Conservation (phyloP, 1,284 basidiomycete species). For the Heterobasidion irregulare region DNA sequence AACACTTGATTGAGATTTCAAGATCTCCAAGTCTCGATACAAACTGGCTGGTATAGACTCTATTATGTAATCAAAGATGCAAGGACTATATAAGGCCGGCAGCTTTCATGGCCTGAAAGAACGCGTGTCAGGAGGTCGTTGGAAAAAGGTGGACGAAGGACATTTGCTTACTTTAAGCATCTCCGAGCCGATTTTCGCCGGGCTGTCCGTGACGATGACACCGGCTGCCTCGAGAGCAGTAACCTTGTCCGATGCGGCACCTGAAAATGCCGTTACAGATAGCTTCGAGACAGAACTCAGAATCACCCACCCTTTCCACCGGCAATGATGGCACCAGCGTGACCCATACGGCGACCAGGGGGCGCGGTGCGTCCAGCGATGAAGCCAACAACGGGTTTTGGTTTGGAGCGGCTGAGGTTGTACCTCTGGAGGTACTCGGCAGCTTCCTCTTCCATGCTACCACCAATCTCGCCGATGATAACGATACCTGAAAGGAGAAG, state of each 20-base stretch:
- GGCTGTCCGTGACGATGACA: conserved; percentile 90
- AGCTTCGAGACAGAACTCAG: background rate
- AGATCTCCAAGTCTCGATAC: background rate
- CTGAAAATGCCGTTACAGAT: conserved; percentile 24
- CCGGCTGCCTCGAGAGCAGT: conserved; percentile 91
- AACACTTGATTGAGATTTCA: too few species aligned
- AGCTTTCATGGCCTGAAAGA: conserved; percentile 69
- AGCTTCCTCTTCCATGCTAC: conserved; percentile 99
- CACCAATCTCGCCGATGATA: conserved; percentile 98
- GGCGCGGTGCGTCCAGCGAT: conserved; percentile 98
- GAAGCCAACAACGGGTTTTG: conserved; percentile 97
- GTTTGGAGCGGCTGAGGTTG: conserved; percentile 83
- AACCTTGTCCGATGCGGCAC: conserved; percentile 94
- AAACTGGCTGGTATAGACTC: background rate
- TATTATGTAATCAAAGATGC: background rate
- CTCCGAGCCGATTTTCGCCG: conserved; percentile 86
- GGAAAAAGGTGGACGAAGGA: background rate
- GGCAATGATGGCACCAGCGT: conserved; percentile 96
- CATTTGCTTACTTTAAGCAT: conserved; percentile 67
- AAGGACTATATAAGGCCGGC: conserved; percentile 53
- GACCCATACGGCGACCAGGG: conserved; percentile 97
- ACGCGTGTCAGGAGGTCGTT: conserved; percentile 2
- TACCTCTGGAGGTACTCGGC: conserved; percentile 91
- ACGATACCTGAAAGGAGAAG: conserved; percentile 70
- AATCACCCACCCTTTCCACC: conserved; percentile 81